A percentile compares a stretch with the other conserved stretches of the same genome.
Evolutionary conservation across 148 eudicot species (phyloP).

Genomic region (Agrostemma githago): DNA sequence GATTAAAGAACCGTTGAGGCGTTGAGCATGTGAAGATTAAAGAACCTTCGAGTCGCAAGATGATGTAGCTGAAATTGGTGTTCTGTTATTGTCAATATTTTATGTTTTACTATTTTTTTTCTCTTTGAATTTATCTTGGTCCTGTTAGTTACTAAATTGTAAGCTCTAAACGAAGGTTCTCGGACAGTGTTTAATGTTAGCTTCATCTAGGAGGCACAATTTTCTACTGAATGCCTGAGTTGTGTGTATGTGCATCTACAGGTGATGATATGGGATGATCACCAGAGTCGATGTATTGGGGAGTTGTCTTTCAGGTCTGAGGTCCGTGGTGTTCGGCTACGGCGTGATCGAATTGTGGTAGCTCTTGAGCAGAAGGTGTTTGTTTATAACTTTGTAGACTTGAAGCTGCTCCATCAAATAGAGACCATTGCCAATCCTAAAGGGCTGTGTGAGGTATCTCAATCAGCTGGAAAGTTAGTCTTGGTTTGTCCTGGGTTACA

Average conservation of each 20-base stretch:
- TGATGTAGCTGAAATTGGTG: not conserved
- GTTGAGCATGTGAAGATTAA: too few relatives aligned
- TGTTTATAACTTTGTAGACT: conserved; percentile 69
- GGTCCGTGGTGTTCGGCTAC: conserved; percentile 67
- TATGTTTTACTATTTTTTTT: not conserved
- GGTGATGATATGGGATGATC: conserved; percentile 88
- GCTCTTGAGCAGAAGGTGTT: conserved; percentile 79
- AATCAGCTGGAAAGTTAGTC: conserved; percentile 48
- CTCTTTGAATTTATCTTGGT: not conserved
- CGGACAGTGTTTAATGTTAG: not conserved
- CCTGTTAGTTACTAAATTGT: not conserved
- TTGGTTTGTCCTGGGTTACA: conserved; percentile 80
- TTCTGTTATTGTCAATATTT: not conserved
- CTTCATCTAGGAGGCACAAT: not conserved
- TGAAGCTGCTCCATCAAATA: conserved; percentile 78
- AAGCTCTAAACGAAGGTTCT: not conserved
- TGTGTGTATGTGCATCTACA: not conserved
- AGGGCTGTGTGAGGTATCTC: conserved; percentile 78
- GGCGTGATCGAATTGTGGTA: conserved; percentile 70
- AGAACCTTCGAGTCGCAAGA: not conserved
- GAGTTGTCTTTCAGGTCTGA: conserved; percentile 78
- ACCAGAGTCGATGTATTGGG: conserved; percentile 79
- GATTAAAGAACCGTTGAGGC: too few relatives aligned
- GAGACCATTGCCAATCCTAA: conserved; percentile 79
- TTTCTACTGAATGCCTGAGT: not conserved